These are phyloP conservation scores for Microbotryum intermedium DNA, from an alignment of 1,284 basidiomycete species.

Conservation along the genomic window DNA sequence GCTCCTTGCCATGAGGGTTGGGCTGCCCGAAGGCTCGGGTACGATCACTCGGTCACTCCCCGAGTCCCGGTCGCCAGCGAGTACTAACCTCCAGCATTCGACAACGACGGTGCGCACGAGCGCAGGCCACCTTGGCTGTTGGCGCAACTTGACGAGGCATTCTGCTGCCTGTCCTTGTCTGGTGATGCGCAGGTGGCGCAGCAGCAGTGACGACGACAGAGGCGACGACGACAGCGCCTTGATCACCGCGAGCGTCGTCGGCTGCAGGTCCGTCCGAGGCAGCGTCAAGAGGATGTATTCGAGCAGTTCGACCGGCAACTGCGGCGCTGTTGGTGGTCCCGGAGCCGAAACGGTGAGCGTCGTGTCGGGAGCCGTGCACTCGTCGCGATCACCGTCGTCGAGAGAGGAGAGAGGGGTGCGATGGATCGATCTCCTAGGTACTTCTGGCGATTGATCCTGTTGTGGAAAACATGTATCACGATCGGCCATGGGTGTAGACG, in stretches of 20 bases:
- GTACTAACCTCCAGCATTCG: constrained; percentile 17
- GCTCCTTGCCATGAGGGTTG: too few species aligned
- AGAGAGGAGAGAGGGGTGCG: too few species aligned
- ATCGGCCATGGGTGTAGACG: too few species aligned
- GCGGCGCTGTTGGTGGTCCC: too few species aligned
- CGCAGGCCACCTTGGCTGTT: background rate
- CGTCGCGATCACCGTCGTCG: too few species aligned
- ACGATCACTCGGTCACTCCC: too few species aligned
- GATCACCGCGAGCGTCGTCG: constrained; percentile 19
- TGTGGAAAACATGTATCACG: too few species aligned
- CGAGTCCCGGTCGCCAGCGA: background rate
- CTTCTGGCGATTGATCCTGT: too few species aligned
- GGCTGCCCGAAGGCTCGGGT: background rate
- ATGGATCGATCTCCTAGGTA: too few species aligned
- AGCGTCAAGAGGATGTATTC: constrained; percentile 21
- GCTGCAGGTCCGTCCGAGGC: constrained; percentile 18
- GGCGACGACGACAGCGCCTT: constrained; percentile 12
- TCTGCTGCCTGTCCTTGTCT: constrained; percentile 25
- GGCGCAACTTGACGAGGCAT: constrained; percentile 7
- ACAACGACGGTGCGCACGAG: constrained; percentile 7
- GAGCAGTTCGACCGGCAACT: constrained; percentile 31
- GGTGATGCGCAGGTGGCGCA: constrained; percentile 19
- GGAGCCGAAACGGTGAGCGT: too few species aligned
- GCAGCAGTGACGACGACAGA: constrained; percentile 14
- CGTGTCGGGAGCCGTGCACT: too few species aligned